phyloP scores from a whole-genome alignment of 352 stramenopile genomes.

The Globisporangium uncinulatum region DNA sequence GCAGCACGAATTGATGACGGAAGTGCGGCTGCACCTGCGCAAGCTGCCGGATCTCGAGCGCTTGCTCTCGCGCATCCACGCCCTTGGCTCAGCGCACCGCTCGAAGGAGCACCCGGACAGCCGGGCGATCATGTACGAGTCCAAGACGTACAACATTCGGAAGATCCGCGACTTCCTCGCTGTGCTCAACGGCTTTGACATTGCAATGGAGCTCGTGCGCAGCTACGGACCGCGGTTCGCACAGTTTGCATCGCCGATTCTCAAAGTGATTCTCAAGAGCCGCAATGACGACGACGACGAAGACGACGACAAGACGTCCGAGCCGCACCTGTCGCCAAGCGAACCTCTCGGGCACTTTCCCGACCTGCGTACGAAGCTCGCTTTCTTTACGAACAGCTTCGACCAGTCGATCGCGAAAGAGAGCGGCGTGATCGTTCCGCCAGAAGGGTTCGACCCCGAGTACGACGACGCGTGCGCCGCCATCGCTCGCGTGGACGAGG shows the following conservation, averaged over 20 bases:
- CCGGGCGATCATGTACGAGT: slow-evolving; percentile 98
- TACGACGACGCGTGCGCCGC: slow-evolving; percentile 91
- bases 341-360: slow-evolving; percentile 67
- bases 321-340: not conserved
- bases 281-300: not conserved
- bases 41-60: slow-evolving; percentile 96
- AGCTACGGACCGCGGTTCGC: slow-evolving; percentile 72
- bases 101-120: slow-evolving; percentile 92
- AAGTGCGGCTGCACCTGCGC: slow-evolving; percentile 81
- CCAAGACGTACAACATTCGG: slow-evolving; percentile 94
- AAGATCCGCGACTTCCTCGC: slow-evolving; percentile 95
- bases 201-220: slow-evolving; percentile 74
- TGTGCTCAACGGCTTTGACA: slow-evolving; percentile 88
- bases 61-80: slow-evolving; percentile 94
- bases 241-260: slow-evolving; percentile 47
- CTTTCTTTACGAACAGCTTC: slow-evolving; percentile 97
- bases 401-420: slow-evolving; percentile 91
- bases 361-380: slow-evolving; percentile 88
- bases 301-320: too few relatives aligned
- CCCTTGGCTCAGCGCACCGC: slow-evolving; percentile 87
- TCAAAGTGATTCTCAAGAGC: slow-evolving; percentile 50
- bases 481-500: slow-evolving; percentile 80
- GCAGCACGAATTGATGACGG: slow-evolving; percentile 58
- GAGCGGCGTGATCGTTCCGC: slow-evolving; percentile 90
- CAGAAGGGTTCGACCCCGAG: slow-evolving; percentile 90